Evolutionary conservation across 768 basidiomycete genomes (phyloP), one percentile per base, ranked within the genome.

Genomic region (Daedaleopsis nitida): DNA sequence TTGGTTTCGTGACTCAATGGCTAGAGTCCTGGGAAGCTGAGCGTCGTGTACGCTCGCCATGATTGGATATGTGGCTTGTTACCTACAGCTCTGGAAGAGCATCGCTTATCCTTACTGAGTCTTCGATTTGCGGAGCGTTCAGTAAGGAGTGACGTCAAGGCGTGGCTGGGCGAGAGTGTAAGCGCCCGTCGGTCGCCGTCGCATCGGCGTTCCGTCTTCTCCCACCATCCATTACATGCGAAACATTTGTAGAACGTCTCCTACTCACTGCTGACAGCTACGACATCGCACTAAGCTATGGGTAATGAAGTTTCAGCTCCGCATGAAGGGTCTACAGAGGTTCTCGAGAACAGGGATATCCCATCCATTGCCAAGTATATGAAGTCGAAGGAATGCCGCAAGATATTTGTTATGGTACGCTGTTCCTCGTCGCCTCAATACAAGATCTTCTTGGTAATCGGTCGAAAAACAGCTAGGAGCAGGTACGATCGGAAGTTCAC

Each of bases 1-100:
- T 94, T 47, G 76, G 73, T 16, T 96, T 98, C 70, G 92, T 97
- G 12, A 75, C 74, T 49, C 80, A 79, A 32, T 98, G 96, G 96
- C 64, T 88, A 63, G 74, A 79, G 55, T 79, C 79, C 57, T 84
- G 69, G 70, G 55, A 66, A 44, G 52, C 61, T n/a, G 60, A 47
- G 17, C 49, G 49, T n/a, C 17, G 5, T 27, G 21, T 13, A 21
- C 47, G 23, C 10, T 54, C 8, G 21, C 16, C n/a, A 8, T 10
- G 19, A 23, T 49, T 24, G 47, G 47, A 8, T 4, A 23, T 49
- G 7, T 24, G 13, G 2, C 47, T 24, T 23, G 23, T 13, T 27
- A 10, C 24, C 9, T 24, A 2, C 23, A 13, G 5, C 19, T 12
- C 13, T 13, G 47, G 13, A 13, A 42, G 39, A 13, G 11, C 39